Evolutionary conservation across 495 filamentous ascomycete species (phyloP), one percentile per base, ranked within the genome.

Genomic region (Neurospora pannonica): DNA sequence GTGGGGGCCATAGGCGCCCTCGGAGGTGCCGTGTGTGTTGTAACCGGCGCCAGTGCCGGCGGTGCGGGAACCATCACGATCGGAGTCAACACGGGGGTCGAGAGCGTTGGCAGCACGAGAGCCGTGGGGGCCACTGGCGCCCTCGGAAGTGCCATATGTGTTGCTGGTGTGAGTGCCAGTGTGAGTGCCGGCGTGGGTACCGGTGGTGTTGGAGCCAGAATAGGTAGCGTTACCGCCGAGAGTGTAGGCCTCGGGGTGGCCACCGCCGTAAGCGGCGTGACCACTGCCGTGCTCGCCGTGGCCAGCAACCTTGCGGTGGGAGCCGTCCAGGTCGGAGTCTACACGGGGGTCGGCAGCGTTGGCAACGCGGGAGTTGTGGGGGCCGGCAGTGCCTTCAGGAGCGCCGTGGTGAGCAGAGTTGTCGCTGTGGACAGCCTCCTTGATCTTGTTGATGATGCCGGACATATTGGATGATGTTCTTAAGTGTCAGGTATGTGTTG

Each of bases 401-500:
- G 78, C 77, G 28, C 77, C 75, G 62, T 77, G 75, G 11, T 71
- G 70, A 67, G 74, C 54, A 62, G 54, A 78, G 69, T 77, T 79
- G 81, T 88, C 82, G 72, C 82, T 77, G 72, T 87, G 83, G 73
- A 94, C 75, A 78, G 87, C 90, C 42, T 93, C 89, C 84, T 93
- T 94, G 82, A 92, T 86, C 78, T 93, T 94, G 85, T 93, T 87
- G 77, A 92, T 80, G 75, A 94, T 81, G 74, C 84, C 81, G 34
- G 90, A 91, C 91, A 93, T 93, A 78, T 77, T 90, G 84, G 46
- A 60, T 75, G 62, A 40, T 75, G 54, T 73, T 73, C 74, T 77
- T 70, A 5, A 28, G 70, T 75, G 46, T 46, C 71, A 11, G 48
- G 36, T 71, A 15, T 13, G 48, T 70, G 46, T 67, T 38, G 74